Base-by-base conservation (phyloP, 2,329 filamentous ascomycete species). In the Cordyceps javanica region DNA sequence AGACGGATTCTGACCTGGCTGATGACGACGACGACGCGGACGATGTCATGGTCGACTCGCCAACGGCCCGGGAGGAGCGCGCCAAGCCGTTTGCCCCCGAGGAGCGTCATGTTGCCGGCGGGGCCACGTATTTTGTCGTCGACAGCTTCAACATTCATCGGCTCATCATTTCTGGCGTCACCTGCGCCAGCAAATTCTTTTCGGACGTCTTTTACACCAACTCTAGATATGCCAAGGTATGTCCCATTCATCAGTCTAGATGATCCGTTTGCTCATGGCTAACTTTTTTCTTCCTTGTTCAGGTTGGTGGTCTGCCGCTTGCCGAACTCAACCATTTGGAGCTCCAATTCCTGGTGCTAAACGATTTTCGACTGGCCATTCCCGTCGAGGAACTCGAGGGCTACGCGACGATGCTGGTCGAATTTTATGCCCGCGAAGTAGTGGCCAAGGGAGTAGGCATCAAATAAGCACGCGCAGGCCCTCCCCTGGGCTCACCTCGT, bases 91-190 rank as follows among this genome's bases (percentile, higher is more conserved):
- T 62, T 63, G 55, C 61, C 2, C 59, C 64, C 16, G 62, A 63
- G 13, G 68, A 71, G 41, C 59, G 64, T 13, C 56, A 63, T 7
- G 59, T 64, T 14, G 52, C 63, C 42, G 66, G 62, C 7, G 64
- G 72, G n/a, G 78, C 79, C 5, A 83, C 81, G 9, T 85, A 82
- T 60, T 97, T 99, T 69, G 93, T 97, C 41, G 94, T 97, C 11
- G 94, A 99, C 74, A 97, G 94, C 75, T 99, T 94, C 77, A 99
- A 99, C 74, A 97, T 99, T 62, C 94, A 99, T 70, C 87, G 94
- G 57, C 78, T 99, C 57, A 92, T 97, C 56, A 99, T 99, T 69
- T 91, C 94, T 2, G 94, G 93, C 36, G 94, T 99, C 45, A 99
- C 94, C 3, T 97, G 94, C 73, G 92, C 94, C 5, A 97, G 93